Base-by-base conservation (phyloP, 139 green algal species). In the Chlorella ohadii region DNA sequence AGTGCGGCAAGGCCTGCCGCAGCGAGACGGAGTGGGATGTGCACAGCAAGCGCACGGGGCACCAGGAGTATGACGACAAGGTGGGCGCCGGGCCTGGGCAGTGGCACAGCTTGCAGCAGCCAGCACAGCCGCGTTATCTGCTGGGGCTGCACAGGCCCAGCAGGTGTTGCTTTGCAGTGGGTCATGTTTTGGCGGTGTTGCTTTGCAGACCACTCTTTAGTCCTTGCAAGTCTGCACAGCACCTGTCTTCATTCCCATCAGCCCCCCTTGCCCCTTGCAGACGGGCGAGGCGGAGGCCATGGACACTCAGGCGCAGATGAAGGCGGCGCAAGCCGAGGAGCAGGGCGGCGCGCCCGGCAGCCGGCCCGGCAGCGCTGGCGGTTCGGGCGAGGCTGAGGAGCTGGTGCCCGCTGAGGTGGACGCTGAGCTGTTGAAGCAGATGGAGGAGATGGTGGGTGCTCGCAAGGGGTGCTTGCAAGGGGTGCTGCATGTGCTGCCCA, bases 401-500 rank as follows among this genome's bases (percentile, higher is more conserved):
- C 87, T 95, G 90, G 94, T 96, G 27, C 34, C 86, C 17, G 68
- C 92, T 19, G 85, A 92, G 70, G 95, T 97, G 15, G 83, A 94
- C 9, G 78, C 86, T 19, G 89, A 81, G 17, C 82, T 95, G 68
- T 57, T 96, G 39, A 81, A 91, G 76, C 90, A 97, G 89, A 83
- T 99, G 85, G 78, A 95, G 74, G 93, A 90, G 6, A 98, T 99
- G 96, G 86, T 91, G 92, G 81, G 94, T 94, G 34, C 3, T 1
- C 4, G 47, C 84, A 34, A 78, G 89, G 44, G 44, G 7, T 51
- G 44, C 44, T 9, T 51, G 44, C 84, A 34, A 78, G 89, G 44
- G 44, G 7, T 51, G 44, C 44, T 9, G n/a, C 9, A 9, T 51
- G 44, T 9, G 44, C 44, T 51, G 44, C 44, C 7, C 44, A 9